Evolutionary conservation across 176 grass and related monocot genomes (phyloP).

Genomic region (Aechmea fasciata): DNA sequence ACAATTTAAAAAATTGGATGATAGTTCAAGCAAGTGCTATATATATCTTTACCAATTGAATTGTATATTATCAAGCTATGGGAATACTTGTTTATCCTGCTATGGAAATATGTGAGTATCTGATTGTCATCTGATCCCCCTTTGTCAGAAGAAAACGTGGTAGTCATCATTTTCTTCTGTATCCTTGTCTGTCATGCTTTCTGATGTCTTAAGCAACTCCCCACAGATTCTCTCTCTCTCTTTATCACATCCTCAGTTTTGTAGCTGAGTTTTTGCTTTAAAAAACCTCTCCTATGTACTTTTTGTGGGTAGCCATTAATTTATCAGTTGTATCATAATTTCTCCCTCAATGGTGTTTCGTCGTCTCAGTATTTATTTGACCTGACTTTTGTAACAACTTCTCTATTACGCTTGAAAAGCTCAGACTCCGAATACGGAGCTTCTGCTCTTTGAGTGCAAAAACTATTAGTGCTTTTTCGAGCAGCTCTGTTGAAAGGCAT

Average conservation of each 20-base stretch:
- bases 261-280: not conserved
- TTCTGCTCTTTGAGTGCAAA: too few species aligned
- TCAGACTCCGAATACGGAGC: too few species aligned
- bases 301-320: not conserved
- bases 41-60: too few species aligned
- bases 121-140: not conserved
- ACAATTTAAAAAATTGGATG: too few species aligned
- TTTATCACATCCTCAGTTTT: constrained; percentile 19
- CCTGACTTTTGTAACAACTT: too few species aligned
- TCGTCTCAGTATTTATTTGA: too few species aligned
- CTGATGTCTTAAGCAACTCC: constrained; percentile 9
- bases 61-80: too few species aligned
- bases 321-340: not conserved
- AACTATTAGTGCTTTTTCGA: not conserved
- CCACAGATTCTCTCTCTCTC: constrained; percentile 16
- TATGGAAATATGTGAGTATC: not conserved
- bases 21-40: too few species aligned
- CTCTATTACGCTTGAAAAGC: too few species aligned
- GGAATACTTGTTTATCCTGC: too few species aligned
- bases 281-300: not conserved
- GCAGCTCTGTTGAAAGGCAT: not conserved
- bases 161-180: constrained; percentile 7
- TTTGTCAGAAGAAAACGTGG: not conserved
- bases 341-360: too few species aligned
- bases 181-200: constrained; percentile 18